phyloP scores from a whole-genome alignment of 2,329 filamentous ascomycete genomes.

The Fusarium heterosporum region DNA sequence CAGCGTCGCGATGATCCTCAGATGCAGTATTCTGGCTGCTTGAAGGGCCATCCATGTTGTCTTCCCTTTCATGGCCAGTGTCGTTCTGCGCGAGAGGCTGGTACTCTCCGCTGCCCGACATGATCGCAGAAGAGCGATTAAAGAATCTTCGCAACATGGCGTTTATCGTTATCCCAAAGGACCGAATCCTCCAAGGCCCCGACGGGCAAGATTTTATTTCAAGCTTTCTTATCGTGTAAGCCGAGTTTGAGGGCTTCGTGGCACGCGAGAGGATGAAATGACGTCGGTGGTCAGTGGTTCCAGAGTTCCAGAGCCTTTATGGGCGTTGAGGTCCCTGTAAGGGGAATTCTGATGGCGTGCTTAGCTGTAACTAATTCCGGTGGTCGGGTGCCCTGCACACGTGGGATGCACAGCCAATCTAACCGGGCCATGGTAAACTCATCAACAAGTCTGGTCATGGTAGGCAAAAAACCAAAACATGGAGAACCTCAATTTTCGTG shows the following conservation, averaged over 20 bases:
- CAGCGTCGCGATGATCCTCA: slow-evolving; percentile 54
- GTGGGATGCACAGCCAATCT: neutral
- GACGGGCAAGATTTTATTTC: slow-evolving; percentile 20
- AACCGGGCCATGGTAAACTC: neutral
- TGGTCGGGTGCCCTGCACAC: slow-evolving; percentile 8
- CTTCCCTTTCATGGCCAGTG: slow-evolving; percentile 13
- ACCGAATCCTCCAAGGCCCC: slow-evolving; percentile 25
- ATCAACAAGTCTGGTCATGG: neutral
- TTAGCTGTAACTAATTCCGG: neutral
- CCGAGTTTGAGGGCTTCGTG: slow-evolving; percentile 11
- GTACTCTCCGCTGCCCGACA: slow-evolving; percentile 30
- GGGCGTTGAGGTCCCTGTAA: slow-evolving; percentile 2
- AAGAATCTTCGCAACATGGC: slow-evolving; percentile 40
- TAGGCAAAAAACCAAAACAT: too few species aligned
- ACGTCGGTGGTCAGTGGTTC: slow-evolving; percentile 14
- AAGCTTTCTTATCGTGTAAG: slow-evolving; percentile 21
- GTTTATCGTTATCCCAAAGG: slow-evolving; percentile 6
- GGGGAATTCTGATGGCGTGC: neutral
- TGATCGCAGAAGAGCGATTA: slow-evolving; percentile 3
- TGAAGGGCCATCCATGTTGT: slow-evolving; percentile 7
- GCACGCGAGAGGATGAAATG: slow-evolving; percentile 6
- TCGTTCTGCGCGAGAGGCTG: slow-evolving; percentile 44
- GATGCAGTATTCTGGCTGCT: neutral
- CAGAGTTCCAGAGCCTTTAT: neutral
- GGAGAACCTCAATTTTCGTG: neutral